A percentile compares a stretch with the other conserved stretches of the same genome.
These are phyloP conservation scores for Kluyveromyces dobzhanskii DNA, from an alignment of 805 yeast genomes.

Conservation along the genomic window DNA sequence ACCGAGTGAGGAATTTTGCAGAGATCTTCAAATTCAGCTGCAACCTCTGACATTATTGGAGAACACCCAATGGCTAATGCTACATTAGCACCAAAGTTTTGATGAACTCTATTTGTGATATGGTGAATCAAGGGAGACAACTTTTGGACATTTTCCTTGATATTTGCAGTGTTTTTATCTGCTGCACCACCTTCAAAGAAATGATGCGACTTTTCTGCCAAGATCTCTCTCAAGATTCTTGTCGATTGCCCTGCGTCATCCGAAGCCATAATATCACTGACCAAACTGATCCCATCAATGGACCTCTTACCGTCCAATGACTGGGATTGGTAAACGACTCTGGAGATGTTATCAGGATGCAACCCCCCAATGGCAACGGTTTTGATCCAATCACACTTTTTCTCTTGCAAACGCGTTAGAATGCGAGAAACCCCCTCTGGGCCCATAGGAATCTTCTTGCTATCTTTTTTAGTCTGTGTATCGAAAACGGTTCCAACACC, in stretches of 20 bases:
- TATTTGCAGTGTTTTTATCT: not conserved
- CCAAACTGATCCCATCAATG: constrained; percentile 82
- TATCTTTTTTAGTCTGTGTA: constrained; percentile 60
- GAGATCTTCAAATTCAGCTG: constrained; percentile 59
- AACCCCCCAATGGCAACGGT: constrained; percentile 81
- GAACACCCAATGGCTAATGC: constrained; percentile 78
- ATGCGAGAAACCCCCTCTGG: constrained; percentile 54
- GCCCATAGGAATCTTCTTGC: constrained; percentile 54
- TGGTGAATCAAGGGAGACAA: constrained; percentile 69
- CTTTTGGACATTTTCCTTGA: constrained; percentile 20
- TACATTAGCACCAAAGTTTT: constrained; percentile 80
- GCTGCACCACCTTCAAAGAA: constrained; percentile 9
- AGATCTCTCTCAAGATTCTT: constrained; percentile 24
- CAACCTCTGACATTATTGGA: constrained; percentile 79
- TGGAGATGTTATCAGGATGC: constrained; percentile 51
- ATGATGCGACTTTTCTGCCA: constrained; percentile 11
- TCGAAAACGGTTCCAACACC: constrained; percentile 78
- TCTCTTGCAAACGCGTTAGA: constrained; percentile 37
- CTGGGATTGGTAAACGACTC: constrained; percentile 44
- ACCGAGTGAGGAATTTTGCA: constrained; percentile 46
- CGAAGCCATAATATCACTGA: constrained; percentile 73
- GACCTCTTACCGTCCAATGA: constrained; percentile 35
- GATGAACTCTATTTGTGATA: constrained; percentile 82
- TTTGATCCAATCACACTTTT: constrained; percentile 33
- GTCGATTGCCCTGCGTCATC: constrained; percentile 47